These are phyloP conservation scores for Rhizoctonia solani DNA, from an alignment of 1,284 basidiomycete species.

Conservation along the genomic window DNA sequence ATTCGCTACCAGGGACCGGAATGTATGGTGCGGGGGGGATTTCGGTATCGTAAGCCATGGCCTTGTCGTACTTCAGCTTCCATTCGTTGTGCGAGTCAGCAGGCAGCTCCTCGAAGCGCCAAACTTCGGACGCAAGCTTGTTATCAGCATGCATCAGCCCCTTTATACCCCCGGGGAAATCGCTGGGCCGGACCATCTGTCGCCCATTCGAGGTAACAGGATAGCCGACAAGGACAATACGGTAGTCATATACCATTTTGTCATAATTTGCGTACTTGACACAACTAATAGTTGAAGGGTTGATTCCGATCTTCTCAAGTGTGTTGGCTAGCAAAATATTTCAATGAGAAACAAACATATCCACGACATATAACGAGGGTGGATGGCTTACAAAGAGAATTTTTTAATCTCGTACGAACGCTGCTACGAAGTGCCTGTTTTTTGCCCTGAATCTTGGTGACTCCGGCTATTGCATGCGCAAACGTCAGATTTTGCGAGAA, in stretches of 20 bases:
- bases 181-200: not conserved
- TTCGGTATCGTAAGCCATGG: not conserved
- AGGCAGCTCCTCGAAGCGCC: not conserved
- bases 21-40: not conserved
- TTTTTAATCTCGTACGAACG: too few relatives aligned
- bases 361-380: too few relatives aligned
- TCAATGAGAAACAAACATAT: too few relatives aligned
- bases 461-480: too few relatives aligned
- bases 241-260: not conserved
- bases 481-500: too few relatives aligned
- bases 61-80: not conserved
- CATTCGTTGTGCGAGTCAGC: not conserved
- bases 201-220: not conserved
- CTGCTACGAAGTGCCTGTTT: too few relatives aligned
- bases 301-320: not conserved
- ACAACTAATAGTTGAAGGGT: not conserved
- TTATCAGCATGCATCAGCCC: not conserved
- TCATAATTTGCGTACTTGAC: not conserved
- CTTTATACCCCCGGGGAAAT: slow-evolving; percentile 11
- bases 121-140: not conserved
- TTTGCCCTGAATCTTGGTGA: too few relatives aligned
- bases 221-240: not conserved
- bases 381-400: too few relatives aligned
- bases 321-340: not conserved
- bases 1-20: slow-evolving; percentile 1